Conservation (phyloP, 768 basidiomycete species). For the Russula sp. region DNA sequence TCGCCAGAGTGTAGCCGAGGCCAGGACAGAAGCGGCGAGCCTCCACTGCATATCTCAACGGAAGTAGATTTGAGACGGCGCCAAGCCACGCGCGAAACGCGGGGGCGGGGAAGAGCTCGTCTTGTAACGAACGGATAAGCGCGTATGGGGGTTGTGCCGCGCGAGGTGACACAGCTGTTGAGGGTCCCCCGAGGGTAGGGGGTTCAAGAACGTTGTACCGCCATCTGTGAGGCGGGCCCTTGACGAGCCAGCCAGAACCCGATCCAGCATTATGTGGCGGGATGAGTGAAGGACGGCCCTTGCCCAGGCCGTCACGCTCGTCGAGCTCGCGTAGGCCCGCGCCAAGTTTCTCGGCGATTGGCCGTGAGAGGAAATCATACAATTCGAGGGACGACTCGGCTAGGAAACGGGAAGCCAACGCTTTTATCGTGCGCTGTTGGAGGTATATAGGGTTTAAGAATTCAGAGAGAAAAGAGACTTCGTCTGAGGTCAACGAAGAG, state of each 20-base stretch:
- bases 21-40: slow-evolving; percentile 88
- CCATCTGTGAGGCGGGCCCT: slow-evolving; percentile 92
- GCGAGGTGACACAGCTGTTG: slow-evolving; percentile 43
- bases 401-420: slow-evolving; percentile 73
- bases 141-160: slow-evolving; percentile 47
- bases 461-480: slow-evolving; percentile 67
- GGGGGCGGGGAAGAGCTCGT: slow-evolving; percentile 65
- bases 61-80: slow-evolving; percentile 62
- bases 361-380: slow-evolving; percentile 70
- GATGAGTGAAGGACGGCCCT: slow-evolving; percentile 43
- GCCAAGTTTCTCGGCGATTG: slow-evolving; percentile 63
- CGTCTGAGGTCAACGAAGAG: slow-evolving; percentile 44
- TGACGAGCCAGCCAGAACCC: slow-evolving; percentile 54
- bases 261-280: slow-evolving; percentile 64
- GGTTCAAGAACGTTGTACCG: slow-evolving; percentile 70
- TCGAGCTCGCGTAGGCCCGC: slow-evolving; percentile 58
- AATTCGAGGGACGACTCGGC: slow-evolving; percentile 85
- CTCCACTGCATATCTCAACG: slow-evolving; percentile 64
- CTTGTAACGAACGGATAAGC: slow-evolving; percentile 61
- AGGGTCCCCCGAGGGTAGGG: slow-evolving; percentile 28
- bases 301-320: slow-evolving; percentile 49
- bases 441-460: slow-evolving; percentile 92
- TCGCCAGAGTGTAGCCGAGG: slow-evolving; percentile 91
- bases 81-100: slow-evolving; percentile 92
- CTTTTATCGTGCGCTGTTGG: slow-evolving; percentile 68